Percentiles rank a stretch among this genome's conserved stretches.
Evolutionary conservation across 2,329 filamentous ascomycete genomes (phyloP).

Genomic region (Pseudogymnoascus sp.): DNA sequence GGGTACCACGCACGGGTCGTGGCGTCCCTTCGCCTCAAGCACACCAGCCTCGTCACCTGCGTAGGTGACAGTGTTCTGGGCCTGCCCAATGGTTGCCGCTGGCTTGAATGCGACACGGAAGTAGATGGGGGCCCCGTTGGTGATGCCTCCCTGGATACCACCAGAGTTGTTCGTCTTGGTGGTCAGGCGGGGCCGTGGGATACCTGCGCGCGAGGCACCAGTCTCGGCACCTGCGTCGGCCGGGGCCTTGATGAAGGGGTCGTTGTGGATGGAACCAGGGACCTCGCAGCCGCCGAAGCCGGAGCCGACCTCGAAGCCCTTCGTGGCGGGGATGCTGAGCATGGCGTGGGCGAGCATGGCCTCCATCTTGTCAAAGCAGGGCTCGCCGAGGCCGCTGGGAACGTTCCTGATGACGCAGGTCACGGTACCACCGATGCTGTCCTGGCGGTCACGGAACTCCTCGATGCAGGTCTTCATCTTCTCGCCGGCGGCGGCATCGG

Average conservation of each 20-base stretch:
- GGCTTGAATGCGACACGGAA: conserved; percentile 95
- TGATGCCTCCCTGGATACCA: conserved; percentile 91
- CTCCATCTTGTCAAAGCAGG: conserved; percentile 92
- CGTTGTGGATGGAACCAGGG: conserved; percentile 85
- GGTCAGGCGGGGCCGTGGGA: conserved; percentile 54
- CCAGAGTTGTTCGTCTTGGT: conserved; percentile 94
- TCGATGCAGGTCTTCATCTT: conserved; percentile 76
- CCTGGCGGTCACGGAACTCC: conserved; percentile 65
- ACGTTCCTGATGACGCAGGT: conserved; percentile 87
- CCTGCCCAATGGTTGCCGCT: conserved; percentile 83
- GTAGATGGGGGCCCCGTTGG: conserved; percentile 88
- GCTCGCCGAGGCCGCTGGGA: conserved; percentile 82
- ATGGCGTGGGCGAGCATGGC: conserved; percentile 87
- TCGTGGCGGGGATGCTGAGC: conserved; percentile 89
- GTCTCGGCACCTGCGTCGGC: conserved; percentile 35
- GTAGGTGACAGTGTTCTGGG: conserved; percentile 76
- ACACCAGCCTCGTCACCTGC: conserved; percentile 61
- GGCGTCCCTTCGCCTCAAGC: conserved; percentile 83
- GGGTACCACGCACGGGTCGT: conserved; percentile 89
- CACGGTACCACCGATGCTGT: conserved; percentile 91
- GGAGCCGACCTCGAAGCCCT: conserved; percentile 91
- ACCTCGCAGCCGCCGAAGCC: conserved; percentile 84
- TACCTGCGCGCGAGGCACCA: conserved; percentile 36
- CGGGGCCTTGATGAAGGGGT: conserved; percentile 61
- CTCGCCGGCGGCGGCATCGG: conserved; percentile 52